Conservation (phyloP, 75 land plant genomes). For the Pinus tabuliformis region DNA sequence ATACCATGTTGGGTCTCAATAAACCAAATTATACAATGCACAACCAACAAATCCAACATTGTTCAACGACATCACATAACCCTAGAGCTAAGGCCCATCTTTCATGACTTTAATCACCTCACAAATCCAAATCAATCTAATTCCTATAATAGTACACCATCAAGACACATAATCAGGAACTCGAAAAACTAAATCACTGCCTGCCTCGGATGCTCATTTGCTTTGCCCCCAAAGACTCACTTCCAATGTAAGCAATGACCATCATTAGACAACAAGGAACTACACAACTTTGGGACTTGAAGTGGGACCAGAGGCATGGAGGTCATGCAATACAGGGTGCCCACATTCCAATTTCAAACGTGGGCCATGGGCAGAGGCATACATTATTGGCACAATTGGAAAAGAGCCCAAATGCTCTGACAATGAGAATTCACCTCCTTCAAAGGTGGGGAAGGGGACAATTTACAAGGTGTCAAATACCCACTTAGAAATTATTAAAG, state of each 20-base stretch:
- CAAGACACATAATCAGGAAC: too few species aligned
- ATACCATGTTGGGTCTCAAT: too few species aligned
- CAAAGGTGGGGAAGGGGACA: constrained; percentile 2
- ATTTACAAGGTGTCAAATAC: background rate
- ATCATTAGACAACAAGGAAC: background rate
- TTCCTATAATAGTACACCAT: too few species aligned
- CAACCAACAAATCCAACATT: too few species aligned
- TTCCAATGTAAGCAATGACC: constrained; percentile 3
- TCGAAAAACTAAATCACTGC: background rate
- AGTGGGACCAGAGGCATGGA: background rate
- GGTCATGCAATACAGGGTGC: constrained; percentile 5
- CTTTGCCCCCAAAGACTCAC: background rate
- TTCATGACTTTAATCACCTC: too few species aligned
- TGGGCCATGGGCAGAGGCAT: constrained; percentile 1
- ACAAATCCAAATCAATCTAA: too few species aligned
- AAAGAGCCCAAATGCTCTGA: background rate
- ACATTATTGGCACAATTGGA: background rate
- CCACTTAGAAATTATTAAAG: background rate
- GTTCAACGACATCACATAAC: too few species aligned
- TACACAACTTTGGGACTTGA: background rate
- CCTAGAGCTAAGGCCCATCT: too few species aligned
- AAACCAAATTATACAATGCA: too few species aligned
- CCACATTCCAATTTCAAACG: constrained; percentile 7
- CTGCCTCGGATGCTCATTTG: constrained; percentile 7
- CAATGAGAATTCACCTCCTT: background rate